These are phyloP conservation scores for Aegilops umbellulata DNA, from an alignment of 176 grass and related monocot genomes.

Conservation along the genomic window DNA sequence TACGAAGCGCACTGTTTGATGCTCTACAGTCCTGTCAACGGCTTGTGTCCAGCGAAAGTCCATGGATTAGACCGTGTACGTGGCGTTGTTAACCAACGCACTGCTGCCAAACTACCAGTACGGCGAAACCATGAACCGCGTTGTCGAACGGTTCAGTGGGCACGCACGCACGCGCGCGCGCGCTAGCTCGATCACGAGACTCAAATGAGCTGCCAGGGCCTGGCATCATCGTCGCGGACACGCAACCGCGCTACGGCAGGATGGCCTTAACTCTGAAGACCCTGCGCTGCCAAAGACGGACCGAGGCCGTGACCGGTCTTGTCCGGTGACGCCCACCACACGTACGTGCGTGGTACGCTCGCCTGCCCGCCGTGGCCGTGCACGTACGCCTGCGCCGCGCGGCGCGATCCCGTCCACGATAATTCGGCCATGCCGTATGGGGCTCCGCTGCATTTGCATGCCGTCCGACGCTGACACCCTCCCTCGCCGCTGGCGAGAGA, in stretches of 20 bases:
- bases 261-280: background rate
- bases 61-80: no score
- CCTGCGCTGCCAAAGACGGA: no score
- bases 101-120: no score
- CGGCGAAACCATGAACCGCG: no score
- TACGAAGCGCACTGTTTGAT: no score
- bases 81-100: no score
- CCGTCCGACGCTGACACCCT: background rate
- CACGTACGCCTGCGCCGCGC: conserved; percentile 5
- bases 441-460: background rate
- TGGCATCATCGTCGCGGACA: background rate
- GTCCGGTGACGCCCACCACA: conserved; percentile 16
- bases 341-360: background rate
- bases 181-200: no score
- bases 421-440: conserved; percentile 6
- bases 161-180: no score
- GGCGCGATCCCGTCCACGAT: background rate
- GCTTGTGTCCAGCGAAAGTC: no score
- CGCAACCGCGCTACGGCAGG: background rate
- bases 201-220: no score
- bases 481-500: background rate
- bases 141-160: no score
- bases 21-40: no score
- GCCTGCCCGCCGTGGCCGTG: background rate
- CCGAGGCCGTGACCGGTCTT: background rate